These are phyloP conservation scores for Russula sp. DNA, from an alignment of 768 basidiomycete genomes.

Conservation along the genomic window DNA sequence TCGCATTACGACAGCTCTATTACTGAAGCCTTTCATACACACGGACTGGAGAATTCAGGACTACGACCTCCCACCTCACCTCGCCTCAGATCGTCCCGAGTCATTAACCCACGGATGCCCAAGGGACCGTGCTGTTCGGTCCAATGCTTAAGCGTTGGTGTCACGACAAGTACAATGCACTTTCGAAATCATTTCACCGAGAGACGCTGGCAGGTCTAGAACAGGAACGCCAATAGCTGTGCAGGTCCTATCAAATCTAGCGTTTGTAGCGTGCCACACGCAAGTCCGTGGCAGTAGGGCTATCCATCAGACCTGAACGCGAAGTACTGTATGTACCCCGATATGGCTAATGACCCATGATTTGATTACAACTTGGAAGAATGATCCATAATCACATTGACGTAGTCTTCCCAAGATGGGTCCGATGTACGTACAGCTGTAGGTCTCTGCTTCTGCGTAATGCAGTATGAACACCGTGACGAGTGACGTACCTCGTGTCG, in stretches of 20 bases:
- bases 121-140: background rate
- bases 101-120: background rate
- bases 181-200: background rate
- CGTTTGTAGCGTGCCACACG: conserved; percentile 1
- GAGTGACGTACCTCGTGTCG: background rate
- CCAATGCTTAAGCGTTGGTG: too few species aligned
- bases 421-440: conserved; percentile 4
- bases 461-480: background rate
- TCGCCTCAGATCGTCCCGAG: background rate
- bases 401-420: background rate
- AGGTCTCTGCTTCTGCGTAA: background rate
- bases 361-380: background rate
- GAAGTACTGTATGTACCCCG: background rate
- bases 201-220: background rate
- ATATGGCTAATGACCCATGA: background rate
- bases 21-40: background rate
- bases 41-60: background rate
- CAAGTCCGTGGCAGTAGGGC: conserved; percentile 5
- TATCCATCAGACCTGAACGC: background rate
- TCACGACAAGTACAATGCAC: background rate
- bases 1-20: background rate
- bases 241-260: background rate
- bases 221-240: background rate
- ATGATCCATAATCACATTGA: background rate
- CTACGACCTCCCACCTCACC: background rate